Evolutionary conservation across 345 rosid species (phyloP).

Genomic region (Hibiscus tridactylites): DNA sequence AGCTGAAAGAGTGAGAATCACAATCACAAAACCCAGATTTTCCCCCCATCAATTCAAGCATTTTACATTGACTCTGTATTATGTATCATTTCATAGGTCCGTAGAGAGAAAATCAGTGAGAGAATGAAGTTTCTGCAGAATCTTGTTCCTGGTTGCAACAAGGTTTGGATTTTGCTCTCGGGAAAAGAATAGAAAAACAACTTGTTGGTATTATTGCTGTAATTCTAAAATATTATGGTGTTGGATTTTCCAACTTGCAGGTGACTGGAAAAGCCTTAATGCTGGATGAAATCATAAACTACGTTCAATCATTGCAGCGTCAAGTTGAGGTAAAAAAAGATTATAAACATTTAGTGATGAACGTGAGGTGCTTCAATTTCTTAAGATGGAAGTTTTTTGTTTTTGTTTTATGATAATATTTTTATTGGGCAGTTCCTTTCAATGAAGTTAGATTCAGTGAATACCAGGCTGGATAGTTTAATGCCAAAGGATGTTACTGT

Average conservation of each 20-base stretch:
- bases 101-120: slow-evolving; percentile 92
- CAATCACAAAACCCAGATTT: not conserved
- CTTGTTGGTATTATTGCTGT: not conserved
- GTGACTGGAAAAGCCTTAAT: slow-evolving; percentile 82
- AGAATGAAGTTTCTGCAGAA: slow-evolving; percentile 94
- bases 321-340: slow-evolving; percentile 80
- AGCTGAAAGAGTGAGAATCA: slow-evolving; percentile 73
- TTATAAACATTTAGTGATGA: slow-evolving; percentile 4
- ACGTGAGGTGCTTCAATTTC: slow-evolving; percentile 11
- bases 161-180: slow-evolving; percentile 31
- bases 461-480: slow-evolving; percentile 58
- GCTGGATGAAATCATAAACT: slow-evolving; percentile 89
- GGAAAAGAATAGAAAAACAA: not conserved
- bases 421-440: slow-evolving; percentile 63
- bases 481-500: slow-evolving; percentile 51
- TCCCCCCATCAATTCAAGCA: not conserved
- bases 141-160: slow-evolving; percentile 95
- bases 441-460: slow-evolving; percentile 84
- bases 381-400: slow-evolving; percentile 14
- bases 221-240: not conserved
- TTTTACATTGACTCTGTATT: not conserved
- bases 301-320: slow-evolving; percentile 81
- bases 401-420: not conserved
- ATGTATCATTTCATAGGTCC: slow-evolving; percentile 34
- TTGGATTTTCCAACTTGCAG: slow-evolving; percentile 18